Evolutionary conservation across 768 basidiomycete species (phyloP).

Genomic region (Xerocomus potaroensis): DNA sequence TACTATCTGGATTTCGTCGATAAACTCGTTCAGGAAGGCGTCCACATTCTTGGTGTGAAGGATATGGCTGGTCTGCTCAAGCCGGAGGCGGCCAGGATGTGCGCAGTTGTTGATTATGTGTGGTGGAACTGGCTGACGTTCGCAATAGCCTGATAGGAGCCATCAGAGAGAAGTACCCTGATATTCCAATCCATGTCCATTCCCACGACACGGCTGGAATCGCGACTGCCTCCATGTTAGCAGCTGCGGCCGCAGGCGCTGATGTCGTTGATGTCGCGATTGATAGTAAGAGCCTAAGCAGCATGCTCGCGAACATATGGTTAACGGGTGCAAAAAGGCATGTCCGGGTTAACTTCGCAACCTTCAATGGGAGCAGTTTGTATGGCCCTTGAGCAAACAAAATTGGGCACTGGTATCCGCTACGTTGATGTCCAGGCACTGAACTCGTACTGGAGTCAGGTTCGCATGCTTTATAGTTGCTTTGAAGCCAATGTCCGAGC

Average conservation of each 20-base stretch:
- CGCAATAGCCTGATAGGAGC: slow-evolving; percentile 76
- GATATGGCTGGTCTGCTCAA: slow-evolving; percentile 98
- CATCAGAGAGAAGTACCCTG: slow-evolving; percentile 93
- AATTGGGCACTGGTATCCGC: slow-evolving; percentile 91
- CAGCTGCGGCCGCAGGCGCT: slow-evolving; percentile 93
- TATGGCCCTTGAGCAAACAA: slow-evolving; percentile 91
- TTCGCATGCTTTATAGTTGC: slow-evolving; percentile 90
- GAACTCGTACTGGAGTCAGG: slow-evolving; percentile 97
- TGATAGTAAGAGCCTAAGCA: slow-evolving; percentile 65
- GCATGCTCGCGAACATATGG: neutral
- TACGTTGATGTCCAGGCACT: slow-evolving; percentile 96
- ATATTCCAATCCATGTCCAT: slow-evolving; percentile 98
- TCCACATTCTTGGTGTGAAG: slow-evolving; percentile 96
- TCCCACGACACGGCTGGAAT: slow-evolving; percentile 99
- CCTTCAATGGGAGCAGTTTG: slow-evolving; percentile 98
- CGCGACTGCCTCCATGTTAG: slow-evolving; percentile 95
- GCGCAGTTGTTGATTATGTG: slow-evolving; percentile 26
- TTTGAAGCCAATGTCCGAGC: slow-evolving; percentile 98
- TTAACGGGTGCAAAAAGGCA: slow-evolving; percentile 51
- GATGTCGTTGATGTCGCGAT: slow-evolving; percentile 98
- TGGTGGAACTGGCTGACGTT: slow-evolving; percentile 1
- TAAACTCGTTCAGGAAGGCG: slow-evolving; percentile 88
- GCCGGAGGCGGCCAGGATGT: slow-evolving; percentile 91
- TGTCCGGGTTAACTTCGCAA: slow-evolving; percentile 98
- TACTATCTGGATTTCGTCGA: slow-evolving; percentile 97